Evolutionary conservation across 2,329 filamentous ascomycete genomes (phyloP).

Genomic region (Aquanectria penicillioides): DNA sequence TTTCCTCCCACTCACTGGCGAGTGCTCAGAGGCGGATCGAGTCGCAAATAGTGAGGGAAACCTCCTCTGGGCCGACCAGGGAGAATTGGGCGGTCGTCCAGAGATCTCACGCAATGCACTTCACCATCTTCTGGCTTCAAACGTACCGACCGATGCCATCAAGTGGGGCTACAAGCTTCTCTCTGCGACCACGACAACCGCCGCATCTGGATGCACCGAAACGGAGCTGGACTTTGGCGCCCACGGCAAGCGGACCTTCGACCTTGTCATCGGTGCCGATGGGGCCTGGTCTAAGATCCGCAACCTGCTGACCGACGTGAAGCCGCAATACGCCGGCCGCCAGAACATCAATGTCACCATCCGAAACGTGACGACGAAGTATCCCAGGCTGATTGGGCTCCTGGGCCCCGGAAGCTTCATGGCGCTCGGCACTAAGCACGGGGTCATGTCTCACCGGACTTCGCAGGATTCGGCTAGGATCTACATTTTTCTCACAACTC

Average conservation of each 20-base stretch:
- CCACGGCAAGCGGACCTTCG: background rate
- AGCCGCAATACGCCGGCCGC: conserved; percentile 52
- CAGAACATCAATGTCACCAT: conserved; percentile 50
- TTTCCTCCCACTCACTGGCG: conserved; percentile 53
- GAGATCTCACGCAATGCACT: conserved; percentile 52
- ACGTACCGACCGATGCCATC: conserved; percentile 46
- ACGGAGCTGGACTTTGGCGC: conserved; percentile 13
- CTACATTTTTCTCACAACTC: conserved; percentile 38
- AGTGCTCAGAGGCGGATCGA: conserved; percentile 28
- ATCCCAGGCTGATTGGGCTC: conserved; percentile 50
- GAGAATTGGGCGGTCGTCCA: conserved; percentile 40
- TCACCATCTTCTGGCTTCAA: conserved; percentile 45
- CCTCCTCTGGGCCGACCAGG: conserved; percentile 24
- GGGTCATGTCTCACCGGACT: conserved; percentile 47
- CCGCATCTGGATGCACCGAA: background rate
- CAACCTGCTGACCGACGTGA: conserved; percentile 45
- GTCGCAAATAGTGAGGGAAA: conserved; percentile 41
- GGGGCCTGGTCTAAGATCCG: conserved; percentile 46
- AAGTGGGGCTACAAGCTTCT: conserved; percentile 45
- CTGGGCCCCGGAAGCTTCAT: conserved; percentile 52
- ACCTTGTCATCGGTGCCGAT: conserved; percentile 29
- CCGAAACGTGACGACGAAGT: conserved; percentile 43
- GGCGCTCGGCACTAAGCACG: conserved; percentile 50
- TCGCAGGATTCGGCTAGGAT: conserved; percentile 43
- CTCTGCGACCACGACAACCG: background rate